Evolutionary conservation across 106 monocot species (phyloP), one percentile per base, ranked within the genome.

Genomic region (Dendrobium catenatum): DNA sequence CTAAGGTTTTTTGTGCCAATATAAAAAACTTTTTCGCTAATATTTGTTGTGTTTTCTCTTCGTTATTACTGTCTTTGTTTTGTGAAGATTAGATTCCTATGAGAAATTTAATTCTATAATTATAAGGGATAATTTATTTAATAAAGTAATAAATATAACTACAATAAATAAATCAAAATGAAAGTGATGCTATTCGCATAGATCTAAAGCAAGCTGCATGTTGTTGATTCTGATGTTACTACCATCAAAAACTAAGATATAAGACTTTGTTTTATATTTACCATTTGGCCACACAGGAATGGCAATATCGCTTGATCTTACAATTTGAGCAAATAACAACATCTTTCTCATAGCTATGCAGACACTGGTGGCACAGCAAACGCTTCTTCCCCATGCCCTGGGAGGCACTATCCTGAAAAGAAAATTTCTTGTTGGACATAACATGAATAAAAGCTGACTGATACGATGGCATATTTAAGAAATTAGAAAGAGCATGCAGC

Each of bases 231-330:
- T 33, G n/a, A 70, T 70, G 15, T 29, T 9, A 68, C 27, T 26
- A 29, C 67, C 16, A 27, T 26, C 20, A 68, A 68, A 68, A 27
- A 68, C 67, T 26, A 37, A 70, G 33, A 70, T 22, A 70, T 2
- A 70, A 9, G 4, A 37, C 33, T 70, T 16, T 11, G 29, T 15
- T 15, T 70, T 70, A 70, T 70, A 37, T 70, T 33, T 70, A 70
- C 70, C 70, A 70, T 70, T 70, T 70, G 70, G 70, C 70, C n/a
- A 70, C 16, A 15, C 70, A 70, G 1, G 70, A 4, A 37, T 15
- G 24, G 70, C 70, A 70, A 70, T 70, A 70, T 33, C 70, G 70
- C 70, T 70, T 70, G 37, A 17, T 70, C 15, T 70, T 70, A 70
- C 70, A 70, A 70, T 70, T 70, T 0, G 70, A 70, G 33, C 70